Evolutionary conservation across 75 land plant species (phyloP), one percentile per base, ranked within the genome.

Genomic region (Chamaecyparis obtusa): DNA sequence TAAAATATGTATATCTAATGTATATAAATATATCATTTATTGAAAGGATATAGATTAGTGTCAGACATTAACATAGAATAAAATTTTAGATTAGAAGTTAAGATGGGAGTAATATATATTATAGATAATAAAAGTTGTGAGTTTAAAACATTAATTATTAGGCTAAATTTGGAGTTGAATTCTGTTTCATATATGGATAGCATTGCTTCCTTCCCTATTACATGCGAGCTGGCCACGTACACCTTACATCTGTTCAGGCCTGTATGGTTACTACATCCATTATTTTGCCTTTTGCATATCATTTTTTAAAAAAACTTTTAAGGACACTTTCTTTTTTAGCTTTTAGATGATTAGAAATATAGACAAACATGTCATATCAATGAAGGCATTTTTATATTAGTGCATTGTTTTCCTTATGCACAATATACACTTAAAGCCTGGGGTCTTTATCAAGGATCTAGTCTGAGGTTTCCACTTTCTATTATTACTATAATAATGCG

Each of bases 181-280:
- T 32, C 43, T 13, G 14, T 85, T 54, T 55, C 86, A 36, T 54
- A 43, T 64, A n/a, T 30, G 27, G 78, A 85, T 67, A 35, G 37
- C n/a, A 85, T 33, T 64, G 86, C 24, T 30, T 85, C 74, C 81
- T 39, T 85, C 36, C 86, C 86, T 55, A 30, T 64, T 36, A 44
- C 86, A 19, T 85, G 72, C 36, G 86, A 85, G 76, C 74, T 85
- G 30, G 86, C 43, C 33, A 37, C 86, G 5, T 85, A 77, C n/a
- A 72, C 74, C 72, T 41, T 85, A n/a, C 37, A 85, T n/a, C 79
- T 85, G n/a, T 72, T 81, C 83, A 44, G 51, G 83, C 46, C 48
- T 43, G 83, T 81, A 81, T 81, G 83, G 44, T 81, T 72, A 24
- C n/a, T 27, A 81, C 32, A 81, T 11, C 83, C 49, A 46, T 81